Evolutionary conservation across 441 rosid genomes (phyloP), one percentile per base, ranked within the genome.

Genomic region (Adansonia grandidieri): DNA sequence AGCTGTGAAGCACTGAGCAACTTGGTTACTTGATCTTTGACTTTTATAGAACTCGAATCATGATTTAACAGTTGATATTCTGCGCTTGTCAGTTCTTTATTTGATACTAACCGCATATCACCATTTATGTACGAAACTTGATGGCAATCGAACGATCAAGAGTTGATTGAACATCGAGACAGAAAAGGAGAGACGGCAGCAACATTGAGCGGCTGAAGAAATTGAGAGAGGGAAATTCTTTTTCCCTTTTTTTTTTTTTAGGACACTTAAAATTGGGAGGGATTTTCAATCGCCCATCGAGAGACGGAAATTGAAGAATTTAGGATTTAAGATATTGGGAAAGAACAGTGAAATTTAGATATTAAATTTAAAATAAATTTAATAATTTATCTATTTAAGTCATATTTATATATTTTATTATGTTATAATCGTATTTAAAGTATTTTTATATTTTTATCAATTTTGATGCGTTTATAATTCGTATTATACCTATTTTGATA

Each of bases 1-100:
- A 56, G 81, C 77, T 71, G 73, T 71, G 66, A 70, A 71, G 72
- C 79, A 76, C 77, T 13, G 32, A 60, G 56, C 57, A 74, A 60
- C 57, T 60, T 60, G 77, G 54, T 67, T 1, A 2, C 45, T 60
- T 65, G 70, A 54, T 80, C 51, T 79, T 79, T 74, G 71, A 67
- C 62, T 70, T 70, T 22, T 48, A 1, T 0, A 1, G 22, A 71
- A 0, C 58, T 6, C 0, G 17, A 66, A 57, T 62, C 57, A 58
- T 74, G 69, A 73, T 67, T 65, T 32, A 66, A 40, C 44, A 28
- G 47, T 15, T 32, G 63, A 54, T 32, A 32, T 54, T 71, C 28
- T 53, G 47, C 7, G 24, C 9, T 71, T 53, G 62, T 71, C 74
- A n/a, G 40, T 28, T 10, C 74, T 14, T 28, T 71, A 51, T 51